These are phyloP conservation scores for Colletotrichum noveboracense DNA, from an alignment of 2,329 filamentous ascomycete species.

Conservation along the genomic window DNA sequence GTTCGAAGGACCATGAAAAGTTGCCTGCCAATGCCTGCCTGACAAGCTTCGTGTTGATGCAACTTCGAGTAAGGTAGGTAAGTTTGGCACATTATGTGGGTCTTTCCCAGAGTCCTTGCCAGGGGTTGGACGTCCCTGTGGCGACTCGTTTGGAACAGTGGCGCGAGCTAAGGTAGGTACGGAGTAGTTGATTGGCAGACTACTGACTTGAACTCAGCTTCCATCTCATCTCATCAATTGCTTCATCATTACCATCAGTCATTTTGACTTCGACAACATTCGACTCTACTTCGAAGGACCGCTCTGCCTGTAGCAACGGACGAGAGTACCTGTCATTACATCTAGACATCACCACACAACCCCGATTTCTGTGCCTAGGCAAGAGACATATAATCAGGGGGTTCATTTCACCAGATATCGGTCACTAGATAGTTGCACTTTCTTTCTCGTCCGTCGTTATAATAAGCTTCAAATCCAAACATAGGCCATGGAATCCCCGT, in stretches of 20 bases:
- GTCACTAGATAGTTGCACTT: background rate
- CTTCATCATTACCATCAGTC: background rate
- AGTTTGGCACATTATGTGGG: background rate
- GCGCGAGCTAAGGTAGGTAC: background rate
- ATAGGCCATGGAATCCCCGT: slow-evolving; percentile 7
- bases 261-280: background rate
- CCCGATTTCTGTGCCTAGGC: background rate
- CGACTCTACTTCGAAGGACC: background rate
- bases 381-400: background rate
- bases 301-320: background rate
- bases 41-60: background rate
- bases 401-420: background rate
- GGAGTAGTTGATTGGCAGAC: background rate
- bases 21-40: background rate
- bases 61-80: background rate
- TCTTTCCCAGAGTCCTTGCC: background rate
- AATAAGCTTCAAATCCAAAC: background rate
- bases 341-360: background rate
- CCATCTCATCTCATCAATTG: background rate
- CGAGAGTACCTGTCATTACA: background rate
- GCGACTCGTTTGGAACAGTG: background rate
- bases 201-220: background rate
- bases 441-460: background rate
- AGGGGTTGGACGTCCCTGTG: background rate
- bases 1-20: background rate